Percentiles rank a stretch among this genome's conserved stretches.
These are phyloP conservation scores for Fusarium humuli DNA, from an alignment of 2,329 filamentous ascomycete genomes.

Conservation along the genomic window DNA sequence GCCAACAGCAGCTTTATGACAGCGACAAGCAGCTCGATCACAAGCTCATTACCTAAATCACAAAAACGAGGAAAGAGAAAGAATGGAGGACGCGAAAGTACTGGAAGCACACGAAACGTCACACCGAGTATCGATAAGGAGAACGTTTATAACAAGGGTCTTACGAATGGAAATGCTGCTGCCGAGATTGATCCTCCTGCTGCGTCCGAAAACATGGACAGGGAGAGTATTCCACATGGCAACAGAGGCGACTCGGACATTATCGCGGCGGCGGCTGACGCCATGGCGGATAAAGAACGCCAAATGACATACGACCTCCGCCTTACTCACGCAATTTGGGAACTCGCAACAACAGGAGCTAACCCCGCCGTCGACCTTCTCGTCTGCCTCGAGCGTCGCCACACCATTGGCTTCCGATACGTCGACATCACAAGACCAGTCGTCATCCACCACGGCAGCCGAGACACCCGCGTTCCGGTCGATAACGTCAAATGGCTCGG, in stretches of 20 bases:
- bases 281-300: slow-evolving; percentile 76
- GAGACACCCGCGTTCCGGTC: slow-evolving; percentile 90
- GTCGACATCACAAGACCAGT: slow-evolving; percentile 93
- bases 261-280: slow-evolving; percentile 67
- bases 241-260: slow-evolving; percentile 46
- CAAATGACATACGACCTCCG: slow-evolving; percentile 83
- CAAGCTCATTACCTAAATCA: slow-evolving; percentile 78
- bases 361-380: slow-evolving; percentile 95
- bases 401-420: slow-evolving; percentile 95
- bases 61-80: slow-evolving; percentile 71
- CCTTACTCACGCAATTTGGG: slow-evolving; percentile 94
- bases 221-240: slow-evolving; percentile 52
- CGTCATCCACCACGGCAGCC: slow-evolving; percentile 92
- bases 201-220: slow-evolving; percentile 63
- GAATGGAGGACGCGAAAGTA: slow-evolving; percentile 55
- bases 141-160: slow-evolving; percentile 53
- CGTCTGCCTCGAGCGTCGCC: slow-evolving; percentile 89
- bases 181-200: slow-evolving; percentile 40
- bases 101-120: slow-evolving; percentile 52
- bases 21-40: slow-evolving; percentile 87
- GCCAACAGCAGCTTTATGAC: slow-evolving; percentile 97
- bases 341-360: slow-evolving; percentile 87
- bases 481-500: slow-evolving; percentile 97
- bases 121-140: slow-evolving; percentile 62
- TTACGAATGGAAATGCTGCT: slow-evolving; percentile 42